These are phyloP conservation scores for Candida pseudofarinosa DNA, from an alignment of 805 yeast species.

Conservation along the genomic window DNA sequence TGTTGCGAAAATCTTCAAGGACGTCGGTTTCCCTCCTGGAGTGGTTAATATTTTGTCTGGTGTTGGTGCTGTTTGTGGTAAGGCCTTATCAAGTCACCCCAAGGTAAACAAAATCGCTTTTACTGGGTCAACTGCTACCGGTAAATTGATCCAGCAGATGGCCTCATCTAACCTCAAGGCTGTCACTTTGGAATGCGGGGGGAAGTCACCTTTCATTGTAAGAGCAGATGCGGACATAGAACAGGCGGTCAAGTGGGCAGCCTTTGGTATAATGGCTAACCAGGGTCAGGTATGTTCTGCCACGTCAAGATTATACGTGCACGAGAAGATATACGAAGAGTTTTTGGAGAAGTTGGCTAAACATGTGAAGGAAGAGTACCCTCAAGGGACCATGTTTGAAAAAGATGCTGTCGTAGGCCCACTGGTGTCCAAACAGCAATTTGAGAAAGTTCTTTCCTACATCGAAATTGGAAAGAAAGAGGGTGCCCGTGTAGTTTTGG, in stretches of 20 bases:
- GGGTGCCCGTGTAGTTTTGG: slow-evolving; percentile 39
- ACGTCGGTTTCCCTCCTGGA: slow-evolving; percentile 77
- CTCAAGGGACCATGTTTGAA: slow-evolving; percentile 54
- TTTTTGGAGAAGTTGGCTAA: slow-evolving; percentile 43
- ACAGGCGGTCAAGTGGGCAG: slow-evolving; percentile 66
- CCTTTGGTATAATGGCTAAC: slow-evolving; percentile 60
- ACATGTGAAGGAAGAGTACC: slow-evolving; percentile 47
- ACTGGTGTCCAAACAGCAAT: slow-evolving; percentile 53
- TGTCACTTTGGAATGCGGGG: slow-evolving; percentile 69
- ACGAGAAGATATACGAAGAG: slow-evolving; percentile 52
- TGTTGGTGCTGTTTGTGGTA: slow-evolving; percentile 66
- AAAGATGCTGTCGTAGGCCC: slow-evolving; percentile 54
- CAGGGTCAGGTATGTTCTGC: slow-evolving; percentile 70
- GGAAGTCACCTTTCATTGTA: slow-evolving; percentile 62
- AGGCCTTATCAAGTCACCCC: slow-evolving; percentile 57
- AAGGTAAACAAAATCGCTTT: slow-evolving; percentile 58
- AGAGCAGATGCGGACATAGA: slow-evolving; percentile 62
- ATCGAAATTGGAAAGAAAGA: slow-evolving; percentile 42
- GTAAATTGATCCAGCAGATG: slow-evolving; percentile 56
- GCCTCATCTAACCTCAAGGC: slow-evolving; percentile 62
- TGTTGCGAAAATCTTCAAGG: slow-evolving; percentile 52
- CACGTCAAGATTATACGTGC: slow-evolving; percentile 58
- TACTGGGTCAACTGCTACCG: slow-evolving; percentile 67
- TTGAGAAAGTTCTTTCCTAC: slow-evolving; percentile 46
- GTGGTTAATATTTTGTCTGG: slow-evolving; percentile 71